Evolutionary conservation across 495 filamentous ascomycete species (phyloP).

Genomic region (Podospora australis): DNA sequence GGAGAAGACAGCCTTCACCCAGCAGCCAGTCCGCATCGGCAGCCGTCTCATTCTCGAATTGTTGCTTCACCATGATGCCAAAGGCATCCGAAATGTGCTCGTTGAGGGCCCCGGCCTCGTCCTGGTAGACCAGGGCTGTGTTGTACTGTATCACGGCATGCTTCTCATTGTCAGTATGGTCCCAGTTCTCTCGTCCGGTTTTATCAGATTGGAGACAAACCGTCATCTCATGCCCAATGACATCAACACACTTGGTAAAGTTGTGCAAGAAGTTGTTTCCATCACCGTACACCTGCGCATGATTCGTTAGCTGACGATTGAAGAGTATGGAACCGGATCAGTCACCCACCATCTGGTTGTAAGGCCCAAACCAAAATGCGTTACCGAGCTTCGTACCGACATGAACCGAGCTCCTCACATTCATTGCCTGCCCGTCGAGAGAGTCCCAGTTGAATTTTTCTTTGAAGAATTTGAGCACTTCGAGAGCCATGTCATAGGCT

Average conservation of each 20-base stretch:
- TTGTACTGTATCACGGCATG: constrained; percentile 42
- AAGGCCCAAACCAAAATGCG: constrained; percentile 25
- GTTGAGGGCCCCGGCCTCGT: constrained; percentile 43
- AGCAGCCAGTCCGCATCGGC: constrained; percentile 44
- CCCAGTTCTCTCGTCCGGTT: too few relatives aligned
- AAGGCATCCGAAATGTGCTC: constrained; percentile 47
- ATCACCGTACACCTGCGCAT: constrained; percentile 44
- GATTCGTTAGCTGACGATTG: too few relatives aligned
- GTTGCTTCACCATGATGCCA: constrained; percentile 48
- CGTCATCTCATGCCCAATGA: constrained; percentile 47
- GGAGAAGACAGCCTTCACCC: constrained; percentile 39
- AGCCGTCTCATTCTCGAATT: constrained; percentile 32
- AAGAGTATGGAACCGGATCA: too few relatives aligned
- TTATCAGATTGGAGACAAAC: too few relatives aligned
- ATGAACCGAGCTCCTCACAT: constrained; percentile 36
- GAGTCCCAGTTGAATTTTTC: constrained; percentile 37
- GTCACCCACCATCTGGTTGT: constrained; percentile 31
- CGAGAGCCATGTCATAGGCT: constrained; percentile 32
- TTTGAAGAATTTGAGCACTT: constrained; percentile 35
- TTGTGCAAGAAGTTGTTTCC: constrained; percentile 35
- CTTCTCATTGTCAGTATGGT: too few relatives aligned
- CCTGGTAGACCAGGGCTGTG: constrained; percentile 33
- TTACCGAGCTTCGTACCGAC: constrained; percentile 25
- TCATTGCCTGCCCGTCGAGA: constrained; percentile 35
- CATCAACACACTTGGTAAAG: constrained; percentile 38